Conservation (phyloP, 1,284 basidiomycete species). For the Trametes polyzona region DNA sequence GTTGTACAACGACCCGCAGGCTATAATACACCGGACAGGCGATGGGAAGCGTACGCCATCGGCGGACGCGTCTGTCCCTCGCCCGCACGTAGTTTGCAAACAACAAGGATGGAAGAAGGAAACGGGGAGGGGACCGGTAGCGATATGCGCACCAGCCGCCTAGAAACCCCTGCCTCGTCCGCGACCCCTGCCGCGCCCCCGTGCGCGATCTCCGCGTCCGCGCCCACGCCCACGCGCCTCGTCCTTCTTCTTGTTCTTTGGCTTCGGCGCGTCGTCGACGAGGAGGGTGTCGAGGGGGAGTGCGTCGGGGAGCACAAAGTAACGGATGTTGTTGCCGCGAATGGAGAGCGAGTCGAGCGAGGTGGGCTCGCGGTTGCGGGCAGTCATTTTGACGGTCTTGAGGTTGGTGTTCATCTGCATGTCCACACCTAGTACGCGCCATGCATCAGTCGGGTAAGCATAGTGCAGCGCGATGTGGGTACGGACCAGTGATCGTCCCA, state of each 20-base stretch:
- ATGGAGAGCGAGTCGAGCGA: constrained; percentile 89
- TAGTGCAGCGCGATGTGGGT: neutral
- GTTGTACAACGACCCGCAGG: constrained; percentile 16
- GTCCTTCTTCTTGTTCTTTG: constrained; percentile 87
- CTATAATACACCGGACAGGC: constrained; percentile 20
- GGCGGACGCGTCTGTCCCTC: neutral
- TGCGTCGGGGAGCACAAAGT: constrained; percentile 95
- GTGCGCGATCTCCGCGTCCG: constrained; percentile 47
- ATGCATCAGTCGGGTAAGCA: neutral
- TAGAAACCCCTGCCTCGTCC: constrained; percentile 36
- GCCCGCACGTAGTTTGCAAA: constrained; percentile 1
- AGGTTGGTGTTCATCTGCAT: constrained; percentile 98
- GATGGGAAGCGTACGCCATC: neutral
- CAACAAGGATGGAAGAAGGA: constrained; percentile 1
- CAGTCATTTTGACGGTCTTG: constrained; percentile 96
- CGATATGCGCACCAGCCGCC: neutral
- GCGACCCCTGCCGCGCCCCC: constrained; percentile 27
- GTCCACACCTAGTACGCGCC: constrained; percentile 72
- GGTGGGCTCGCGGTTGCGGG: constrained; percentile 83
- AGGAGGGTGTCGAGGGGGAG: constrained; percentile 95
- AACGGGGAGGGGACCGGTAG: neutral
- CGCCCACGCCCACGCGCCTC: constrained; percentile 68
- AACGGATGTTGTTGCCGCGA: constrained; percentile 91
- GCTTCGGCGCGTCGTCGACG: constrained; percentile 97
- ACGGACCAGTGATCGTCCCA: constrained; percentile 94